A percentile compares a stretch with the other conserved stretches of the same genome.
These are phyloP conservation scores for Coccomyxa sp. DNA, from an alignment of 139 green algal species.

Conservation along the genomic window DNA sequence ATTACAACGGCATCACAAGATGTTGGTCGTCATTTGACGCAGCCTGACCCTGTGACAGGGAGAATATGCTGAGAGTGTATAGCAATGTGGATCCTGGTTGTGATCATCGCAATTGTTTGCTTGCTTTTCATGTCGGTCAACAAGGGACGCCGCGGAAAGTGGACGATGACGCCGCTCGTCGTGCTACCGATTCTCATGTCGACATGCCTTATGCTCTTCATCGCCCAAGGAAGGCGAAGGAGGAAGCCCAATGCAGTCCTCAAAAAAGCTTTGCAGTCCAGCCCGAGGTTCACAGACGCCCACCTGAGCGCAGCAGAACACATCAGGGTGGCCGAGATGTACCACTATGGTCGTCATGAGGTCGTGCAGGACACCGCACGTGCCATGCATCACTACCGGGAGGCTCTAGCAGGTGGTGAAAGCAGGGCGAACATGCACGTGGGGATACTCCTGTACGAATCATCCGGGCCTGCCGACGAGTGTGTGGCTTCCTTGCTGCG, in stretches of 20 bases:
- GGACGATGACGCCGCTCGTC: not conserved
- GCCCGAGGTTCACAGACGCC: not conserved
- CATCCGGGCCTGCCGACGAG: not conserved
- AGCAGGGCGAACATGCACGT: not conserved
- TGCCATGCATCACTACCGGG: not conserved
- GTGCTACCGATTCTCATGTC: not conserved
- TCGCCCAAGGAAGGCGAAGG: not conserved
- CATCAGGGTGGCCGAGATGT: not conserved
- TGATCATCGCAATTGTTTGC: constrained; percentile 1
- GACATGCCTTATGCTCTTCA: not conserved
- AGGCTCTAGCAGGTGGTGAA: not conserved
- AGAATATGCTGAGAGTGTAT: not conserved
- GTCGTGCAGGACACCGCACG: not conserved
- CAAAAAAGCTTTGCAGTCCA: not conserved
- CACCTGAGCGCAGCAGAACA: not conserved
- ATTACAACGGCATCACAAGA: not conserved
- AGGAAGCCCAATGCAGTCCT: not conserved
- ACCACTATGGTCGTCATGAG: not conserved
- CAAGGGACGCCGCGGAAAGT: not conserved
- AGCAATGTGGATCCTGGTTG: not conserved
- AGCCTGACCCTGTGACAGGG: not conserved
- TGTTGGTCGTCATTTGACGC: not conserved
- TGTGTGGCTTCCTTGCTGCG: not conserved
- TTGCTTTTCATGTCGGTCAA: not conserved
- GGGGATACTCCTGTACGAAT: not conserved